Evolutionary conservation across 768 basidiomycete genomes (phyloP).

Genomic region (Boletus subparvulus): DNA sequence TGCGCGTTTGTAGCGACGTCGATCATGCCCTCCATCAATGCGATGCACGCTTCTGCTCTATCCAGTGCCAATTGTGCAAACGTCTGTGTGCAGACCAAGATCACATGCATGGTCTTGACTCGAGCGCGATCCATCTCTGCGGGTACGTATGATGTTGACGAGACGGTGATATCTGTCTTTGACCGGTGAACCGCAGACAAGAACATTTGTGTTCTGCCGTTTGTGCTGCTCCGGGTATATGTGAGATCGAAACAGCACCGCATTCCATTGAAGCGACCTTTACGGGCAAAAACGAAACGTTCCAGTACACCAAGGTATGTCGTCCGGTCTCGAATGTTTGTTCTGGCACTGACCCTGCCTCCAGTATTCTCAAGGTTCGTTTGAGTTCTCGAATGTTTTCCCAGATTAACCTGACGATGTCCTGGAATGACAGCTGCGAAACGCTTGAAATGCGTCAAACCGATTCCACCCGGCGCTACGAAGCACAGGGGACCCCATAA

Average conservation of each 20-base stretch:
- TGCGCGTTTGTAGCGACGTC: conserved; percentile 38
- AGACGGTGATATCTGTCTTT: background rate
- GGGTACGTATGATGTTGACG: conserved; percentile 39
- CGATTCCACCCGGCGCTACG: conserved; percentile 43
- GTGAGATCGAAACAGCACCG: conserved; percentile 58
- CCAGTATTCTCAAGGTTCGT: conserved; percentile 55
- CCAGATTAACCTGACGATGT: background rate
- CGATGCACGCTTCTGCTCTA: conserved; percentile 51
- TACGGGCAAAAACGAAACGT: conserved; percentile 57
- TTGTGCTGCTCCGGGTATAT: conserved; percentile 50
- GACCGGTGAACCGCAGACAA: conserved; percentile 38
- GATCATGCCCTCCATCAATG: conserved; percentile 50
- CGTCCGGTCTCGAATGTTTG: background rate
- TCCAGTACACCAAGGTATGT: conserved; percentile 62
- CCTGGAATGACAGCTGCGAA: conserved; percentile 41
- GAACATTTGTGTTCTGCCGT: conserved; percentile 45
- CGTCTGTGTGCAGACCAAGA: conserved; percentile 47
- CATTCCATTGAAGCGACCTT: conserved; percentile 63
- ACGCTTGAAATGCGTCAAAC: conserved; percentile 48
- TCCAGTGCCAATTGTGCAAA: conserved; percentile 54
- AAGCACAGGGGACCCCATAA: conserved; percentile 48
- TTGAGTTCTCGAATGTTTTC: background rate
- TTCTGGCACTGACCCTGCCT: background rate
- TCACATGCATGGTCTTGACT: conserved; percentile 53
- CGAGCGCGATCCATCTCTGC: conserved; percentile 49